Evolutionary conservation across 306 rosid species (phyloP).

Genomic region (Erythrophleum fordii): DNA sequence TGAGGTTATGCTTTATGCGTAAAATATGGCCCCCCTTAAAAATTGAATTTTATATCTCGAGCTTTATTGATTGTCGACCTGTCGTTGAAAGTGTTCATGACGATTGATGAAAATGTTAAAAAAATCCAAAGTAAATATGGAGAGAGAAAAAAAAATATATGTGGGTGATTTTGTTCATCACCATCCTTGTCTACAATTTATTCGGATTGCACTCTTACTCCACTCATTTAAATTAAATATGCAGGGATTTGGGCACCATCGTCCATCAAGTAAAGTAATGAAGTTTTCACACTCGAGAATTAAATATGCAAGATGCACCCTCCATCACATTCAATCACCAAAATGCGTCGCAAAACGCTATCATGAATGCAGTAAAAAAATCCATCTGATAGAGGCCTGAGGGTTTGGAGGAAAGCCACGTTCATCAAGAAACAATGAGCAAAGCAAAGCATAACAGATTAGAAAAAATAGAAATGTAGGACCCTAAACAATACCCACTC

Average conservation of each 20-base stretch:
- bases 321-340: background rate
- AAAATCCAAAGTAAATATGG: background rate
- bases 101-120: background rate
- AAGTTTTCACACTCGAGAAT: background rate
- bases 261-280: background rate
- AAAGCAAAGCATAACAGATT: background rate
- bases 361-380: background rate
- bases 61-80: background rate
- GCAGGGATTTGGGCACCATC: background rate
- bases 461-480: background rate
- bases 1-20: background rate
- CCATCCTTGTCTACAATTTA: background rate
- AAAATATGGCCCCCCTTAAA: background rate
- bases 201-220: background rate
- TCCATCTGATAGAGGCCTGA: slow-evolving; percentile 1
- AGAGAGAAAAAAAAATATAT: background rate
- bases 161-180: background rate
- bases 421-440: background rate
- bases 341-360: too few species aligned
- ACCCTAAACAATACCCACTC: background rate
- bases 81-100: background rate
- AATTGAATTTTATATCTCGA: background rate
- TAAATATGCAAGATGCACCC: background rate
- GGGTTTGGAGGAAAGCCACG: background rate
- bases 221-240: background rate